phyloP scores from a whole-genome alignment of 2,329 filamentous ascomycete genomes.

The Podosphaera fusca region DNA sequence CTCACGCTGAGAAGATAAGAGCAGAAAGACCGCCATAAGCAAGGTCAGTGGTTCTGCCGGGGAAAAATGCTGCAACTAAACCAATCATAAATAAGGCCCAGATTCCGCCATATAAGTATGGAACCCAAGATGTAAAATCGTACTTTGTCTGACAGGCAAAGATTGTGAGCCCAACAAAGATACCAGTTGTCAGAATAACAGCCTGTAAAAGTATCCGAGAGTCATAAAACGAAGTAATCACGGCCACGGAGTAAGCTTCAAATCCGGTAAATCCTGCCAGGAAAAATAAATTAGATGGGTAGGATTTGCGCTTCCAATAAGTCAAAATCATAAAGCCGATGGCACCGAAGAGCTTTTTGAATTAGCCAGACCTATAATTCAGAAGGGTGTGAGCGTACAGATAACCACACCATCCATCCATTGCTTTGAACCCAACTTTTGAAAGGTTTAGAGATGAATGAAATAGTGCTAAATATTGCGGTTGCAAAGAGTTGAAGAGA shows the following conservation, averaged over 20 bases:
- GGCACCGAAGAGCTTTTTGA: constrained; percentile 44
- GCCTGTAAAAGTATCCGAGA: constrained; percentile 70
- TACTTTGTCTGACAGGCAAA: constrained; percentile 97
- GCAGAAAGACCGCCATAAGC: constrained; percentile 64
- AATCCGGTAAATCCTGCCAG: constrained; percentile 71
- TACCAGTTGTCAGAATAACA: constrained; percentile 64
- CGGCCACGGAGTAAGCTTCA: constrained; percentile 82
- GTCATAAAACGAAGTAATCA: constrained; percentile 80
- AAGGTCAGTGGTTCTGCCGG: constrained; percentile 60
- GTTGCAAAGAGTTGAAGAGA: constrained; percentile 70
- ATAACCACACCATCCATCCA: constrained; percentile 64
- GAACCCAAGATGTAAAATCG: constrained; percentile 94
- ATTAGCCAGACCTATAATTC: background rate
- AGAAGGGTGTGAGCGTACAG: constrained; percentile 23
- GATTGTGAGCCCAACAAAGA: constrained; percentile 56
- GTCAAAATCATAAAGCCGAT: constrained; percentile 70
- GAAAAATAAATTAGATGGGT: constrained; percentile 87
- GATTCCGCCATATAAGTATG: constrained; percentile 73
- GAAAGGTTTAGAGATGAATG: constrained; percentile 64
- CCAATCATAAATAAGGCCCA: constrained; percentile 85
- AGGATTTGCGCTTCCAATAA: constrained; percentile 88
- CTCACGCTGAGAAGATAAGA: constrained; percentile 53
- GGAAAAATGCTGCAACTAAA: constrained; percentile 81
- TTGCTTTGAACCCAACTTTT: constrained; percentile 71
- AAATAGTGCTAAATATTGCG: constrained; percentile 54